Evolutionary conservation across 139 green algal genomes (phyloP).

Genomic region (Coelastrella sp.): DNA sequence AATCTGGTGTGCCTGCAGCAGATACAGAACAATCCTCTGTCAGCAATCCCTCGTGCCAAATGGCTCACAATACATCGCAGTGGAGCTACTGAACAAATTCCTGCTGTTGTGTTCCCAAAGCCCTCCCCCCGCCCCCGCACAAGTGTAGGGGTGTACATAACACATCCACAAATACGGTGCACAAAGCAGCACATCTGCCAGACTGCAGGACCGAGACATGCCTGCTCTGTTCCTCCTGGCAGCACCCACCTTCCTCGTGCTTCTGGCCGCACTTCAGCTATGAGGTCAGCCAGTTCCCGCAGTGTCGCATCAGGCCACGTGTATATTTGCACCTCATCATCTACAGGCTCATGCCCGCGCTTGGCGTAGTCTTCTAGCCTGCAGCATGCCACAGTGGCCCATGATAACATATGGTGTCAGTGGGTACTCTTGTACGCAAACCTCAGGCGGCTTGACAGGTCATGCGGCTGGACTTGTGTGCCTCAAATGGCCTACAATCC

Average conservation of each 20-base stretch:
- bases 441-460: neutral
- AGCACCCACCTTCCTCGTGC: constrained; percentile 26
- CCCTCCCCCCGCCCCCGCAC: no score
- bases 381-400: neutral
- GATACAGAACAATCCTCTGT: neutral
- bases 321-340: constrained; percentile 76
- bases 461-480: no score
- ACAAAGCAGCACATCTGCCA: no score
- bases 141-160: no score
- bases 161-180: no score
- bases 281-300: constrained; percentile 91
- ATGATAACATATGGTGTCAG: neutral
- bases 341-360: constrained; percentile 40
- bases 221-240: no score
- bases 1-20: constrained; percentile 64
- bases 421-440: neutral
- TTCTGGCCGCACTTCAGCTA: constrained; percentile 81
- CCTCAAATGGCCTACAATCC: no score
- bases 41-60: no score
- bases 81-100: no score
- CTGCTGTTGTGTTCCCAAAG: no score
- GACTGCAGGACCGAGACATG: no score
- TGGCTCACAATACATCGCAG: no score
- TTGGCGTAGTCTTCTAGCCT: constrained; percentile 36
- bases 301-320: constrained; percentile 96